Evolutionary conservation across 768 basidiomycete species (phyloP).

Genomic region (Aureoboletus auriporus): DNA sequence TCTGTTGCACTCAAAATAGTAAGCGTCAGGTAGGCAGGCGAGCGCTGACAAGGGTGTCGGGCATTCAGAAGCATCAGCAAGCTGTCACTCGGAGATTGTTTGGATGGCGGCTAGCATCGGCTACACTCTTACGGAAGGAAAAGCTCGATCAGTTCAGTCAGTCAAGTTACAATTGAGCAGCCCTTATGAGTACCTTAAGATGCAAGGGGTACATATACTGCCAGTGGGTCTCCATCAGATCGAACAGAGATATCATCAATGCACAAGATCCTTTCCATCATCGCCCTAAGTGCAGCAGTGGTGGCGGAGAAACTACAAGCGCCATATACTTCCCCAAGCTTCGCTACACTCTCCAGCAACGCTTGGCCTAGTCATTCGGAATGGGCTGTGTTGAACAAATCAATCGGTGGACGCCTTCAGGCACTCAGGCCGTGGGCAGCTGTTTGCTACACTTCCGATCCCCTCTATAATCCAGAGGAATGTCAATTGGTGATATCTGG

Average conservation of each 20-base stretch:
- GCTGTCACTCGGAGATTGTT: too few species aligned
- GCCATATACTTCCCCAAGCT: conserved; percentile 5
- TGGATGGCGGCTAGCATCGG: too few species aligned
- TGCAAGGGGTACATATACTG: too few species aligned
- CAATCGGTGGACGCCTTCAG: conserved; percentile 16
- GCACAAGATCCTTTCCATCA: neutral
- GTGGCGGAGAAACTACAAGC: too few species aligned
- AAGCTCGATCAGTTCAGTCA: neutral
- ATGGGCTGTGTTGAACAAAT: conserved; percentile 12
- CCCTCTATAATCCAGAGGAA: conserved; percentile 10
- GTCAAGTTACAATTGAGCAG: neutral
- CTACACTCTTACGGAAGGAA: too few species aligned
- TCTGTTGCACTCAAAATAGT: too few species aligned
- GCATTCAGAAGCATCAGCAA: too few species aligned
- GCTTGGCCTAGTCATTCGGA: conserved; percentile 8
- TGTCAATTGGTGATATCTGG: conserved; percentile 13
- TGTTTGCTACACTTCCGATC: conserved; percentile 18
- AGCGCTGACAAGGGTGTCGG: too few species aligned
- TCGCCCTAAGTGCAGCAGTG: neutral
- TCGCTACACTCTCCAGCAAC: conserved; percentile 3
- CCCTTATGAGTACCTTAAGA: too few species aligned
- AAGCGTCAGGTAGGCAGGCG: too few species aligned
- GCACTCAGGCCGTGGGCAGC: conserved; percentile 22
- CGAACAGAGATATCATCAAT: too few species aligned
- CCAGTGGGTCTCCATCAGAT: too few species aligned